Conservation (phyloP, 2,329 filamentous ascomycete genomes). For the Polytolypa hystricis region DNA sequence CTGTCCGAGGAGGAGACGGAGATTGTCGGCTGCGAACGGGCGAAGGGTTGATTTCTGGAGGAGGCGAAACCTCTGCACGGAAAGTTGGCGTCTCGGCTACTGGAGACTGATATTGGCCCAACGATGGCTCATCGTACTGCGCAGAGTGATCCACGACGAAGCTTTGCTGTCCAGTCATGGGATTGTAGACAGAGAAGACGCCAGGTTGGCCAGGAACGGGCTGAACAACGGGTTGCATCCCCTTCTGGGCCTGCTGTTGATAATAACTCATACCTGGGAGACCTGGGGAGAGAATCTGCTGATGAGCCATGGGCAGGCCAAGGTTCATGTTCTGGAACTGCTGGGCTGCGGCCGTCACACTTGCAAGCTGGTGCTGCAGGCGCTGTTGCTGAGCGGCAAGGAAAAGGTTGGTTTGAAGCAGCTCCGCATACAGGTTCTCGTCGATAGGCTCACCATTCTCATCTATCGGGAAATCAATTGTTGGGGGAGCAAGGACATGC, state of each 20-base stretch:
- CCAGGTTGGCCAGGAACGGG: conserved; percentile 60
- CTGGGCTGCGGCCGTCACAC: conserved; percentile 69
- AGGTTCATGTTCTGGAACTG: conserved; percentile 71
- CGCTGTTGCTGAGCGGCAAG: conserved; percentile 90
- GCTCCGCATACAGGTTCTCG: conserved; percentile 72
- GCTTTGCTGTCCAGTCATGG: conserved; percentile 69
- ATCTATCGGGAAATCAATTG: conserved; percentile 56
- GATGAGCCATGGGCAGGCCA: conserved; percentile 30
- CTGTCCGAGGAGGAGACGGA: conserved; percentile 51
- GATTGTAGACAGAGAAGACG: conserved; percentile 74
- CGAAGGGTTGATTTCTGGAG: conserved; percentile 49
- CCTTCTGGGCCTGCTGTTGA: conserved; percentile 55
- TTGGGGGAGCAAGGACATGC: conserved; percentile 57
- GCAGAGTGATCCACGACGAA: conserved; percentile 64
- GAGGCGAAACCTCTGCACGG: conserved; percentile 71
- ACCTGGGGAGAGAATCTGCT: conserved; percentile 34
- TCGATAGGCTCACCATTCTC: conserved; percentile 66
- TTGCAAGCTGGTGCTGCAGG: conserved; percentile 83
- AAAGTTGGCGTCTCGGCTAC: conserved; percentile 50
- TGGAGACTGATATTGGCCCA: conserved; percentile 33
- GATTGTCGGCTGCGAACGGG: conserved; percentile 46
- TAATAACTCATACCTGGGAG: conserved; percentile 44
- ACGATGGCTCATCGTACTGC: conserved; percentile 33
- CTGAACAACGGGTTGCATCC: conserved; percentile 53
- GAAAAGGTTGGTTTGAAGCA: conserved; percentile 84